phyloP scores from a whole-genome alignment of 257 asterid genomes.

The Ajuga chamaepitys region DNA sequence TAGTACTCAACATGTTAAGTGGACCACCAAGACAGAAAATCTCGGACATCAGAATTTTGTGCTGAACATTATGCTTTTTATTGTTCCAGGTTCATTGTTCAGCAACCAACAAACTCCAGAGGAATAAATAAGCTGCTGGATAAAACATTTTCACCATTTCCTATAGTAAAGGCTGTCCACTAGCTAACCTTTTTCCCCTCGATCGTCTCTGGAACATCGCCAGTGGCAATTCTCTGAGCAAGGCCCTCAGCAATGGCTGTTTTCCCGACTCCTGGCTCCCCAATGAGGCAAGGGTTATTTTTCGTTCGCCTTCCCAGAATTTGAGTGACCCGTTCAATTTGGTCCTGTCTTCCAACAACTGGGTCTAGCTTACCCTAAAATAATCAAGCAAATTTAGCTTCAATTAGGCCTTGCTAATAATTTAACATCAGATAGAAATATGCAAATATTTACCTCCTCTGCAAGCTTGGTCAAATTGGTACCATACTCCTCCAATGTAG shows the following conservation, averaged over 20 bases:
- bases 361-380: constrained; percentile 94
- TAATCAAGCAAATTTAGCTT: constrained; percentile 11
- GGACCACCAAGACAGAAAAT: neutral
- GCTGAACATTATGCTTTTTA: neutral
- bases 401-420: neutral
- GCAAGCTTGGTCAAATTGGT: constrained; percentile 73
- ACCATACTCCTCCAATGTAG: constrained; percentile 73
- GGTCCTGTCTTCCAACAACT: constrained; percentile 88
- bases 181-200: constrained; percentile 87
- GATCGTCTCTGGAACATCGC: constrained; percentile 96
- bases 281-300: constrained; percentile 96
- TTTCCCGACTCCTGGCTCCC: constrained; percentile 99
- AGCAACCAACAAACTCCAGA: neutral
- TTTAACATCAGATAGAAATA: neutral
- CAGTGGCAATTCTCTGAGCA: constrained; percentile 90
- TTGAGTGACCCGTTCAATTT: constrained; percentile 96
- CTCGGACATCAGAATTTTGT: neutral
- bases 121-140: neutral
- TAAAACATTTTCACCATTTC: neutral
- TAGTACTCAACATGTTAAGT: neutral
- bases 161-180: neutral
- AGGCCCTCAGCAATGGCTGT: constrained; percentile 99
- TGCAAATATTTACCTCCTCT: constrained; percentile 61
- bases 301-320: constrained; percentile 95
- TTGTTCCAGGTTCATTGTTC: neutral